Base-by-base conservation (phyloP, 2,329 filamentous ascomycete species). In the Paecilomyces formosus region DNA sequence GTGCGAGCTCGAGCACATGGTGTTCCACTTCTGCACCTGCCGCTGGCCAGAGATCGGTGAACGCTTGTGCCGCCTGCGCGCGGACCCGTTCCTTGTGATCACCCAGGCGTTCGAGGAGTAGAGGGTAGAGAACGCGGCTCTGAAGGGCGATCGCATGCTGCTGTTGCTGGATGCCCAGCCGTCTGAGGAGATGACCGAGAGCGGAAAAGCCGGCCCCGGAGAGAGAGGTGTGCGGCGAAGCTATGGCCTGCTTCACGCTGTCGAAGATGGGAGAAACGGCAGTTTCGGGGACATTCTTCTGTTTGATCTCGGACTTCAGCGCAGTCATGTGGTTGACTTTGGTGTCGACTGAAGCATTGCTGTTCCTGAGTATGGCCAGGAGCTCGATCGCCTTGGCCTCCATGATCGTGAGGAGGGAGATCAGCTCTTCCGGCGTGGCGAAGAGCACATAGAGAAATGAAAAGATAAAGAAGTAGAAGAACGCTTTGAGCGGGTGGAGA, bases 251-350 rank as follows among this genome's bases (percentile, higher is more conserved):
- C 62, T 88, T 88, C 68, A 95, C 81, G 63, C 88, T 89, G 61
- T 97, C 91, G 75, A 96, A 95, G 63, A 96, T 85, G 59, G 85
- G 80, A 26, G 85, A 76, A 66, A 95, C 83, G 67, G 82, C 82
- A 49, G 65, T 63, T 33, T 95, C 90, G 61, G 91, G 90, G 53
- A 96, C 90, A 78, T 92, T 92, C 72, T 89, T 88, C 74, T 96
- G 92, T 75, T 96, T 96, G 80, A 96, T 96, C 72, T 86, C 85
- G 51, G 89, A 92, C 76, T 96, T 96, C 75, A 92, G 80, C 67
- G 79, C 81, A 60, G 86, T 89, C 66, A 96, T 84, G 57, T 84
- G 82, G 63, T 85, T 80, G 63, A 91, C 82, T 71, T 92, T 92
- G 55, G 81, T 76, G 67, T 92, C 88, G 66, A 90, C 79, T 54